A percentile compares a stretch with the other conserved stretches of the same genome.
phyloP scores from a whole-genome alignment of 371 early-diverging fungal species.

The Parasitella parasitica region DNA sequence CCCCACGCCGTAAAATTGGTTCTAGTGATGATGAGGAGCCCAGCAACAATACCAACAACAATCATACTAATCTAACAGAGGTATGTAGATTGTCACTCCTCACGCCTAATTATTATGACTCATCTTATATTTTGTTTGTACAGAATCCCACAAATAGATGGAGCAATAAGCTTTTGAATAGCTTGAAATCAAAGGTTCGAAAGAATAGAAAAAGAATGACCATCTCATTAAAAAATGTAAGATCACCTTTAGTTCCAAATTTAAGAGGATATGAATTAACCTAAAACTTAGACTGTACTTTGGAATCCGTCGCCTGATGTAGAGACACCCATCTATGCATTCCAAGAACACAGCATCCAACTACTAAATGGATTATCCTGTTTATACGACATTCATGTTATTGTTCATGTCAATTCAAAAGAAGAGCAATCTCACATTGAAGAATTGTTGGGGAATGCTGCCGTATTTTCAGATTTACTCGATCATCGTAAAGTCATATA shows the following conservation, averaged over 20 bases:
- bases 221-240: conserved; percentile 50
- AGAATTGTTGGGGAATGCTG: conserved; percentile 25
- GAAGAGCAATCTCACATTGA: conserved; percentile 37
- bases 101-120: neutral
- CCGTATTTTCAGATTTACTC: conserved; percentile 11
- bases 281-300: conserved; percentile 46
- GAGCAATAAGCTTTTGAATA: conserved; percentile 18
- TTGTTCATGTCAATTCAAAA: conserved; percentile 42
- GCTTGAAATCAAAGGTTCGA: conserved; percentile 14
- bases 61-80: neutral
- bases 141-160: neutral
- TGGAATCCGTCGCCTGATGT: conserved; percentile 59
- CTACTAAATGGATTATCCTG: conserved; percentile 29
- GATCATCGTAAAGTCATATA: conserved; percentile 35
- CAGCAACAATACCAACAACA: neutral
- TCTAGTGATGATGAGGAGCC: neutral
- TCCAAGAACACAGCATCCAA: conserved; percentile 36
- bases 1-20: conserved; percentile 15
- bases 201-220: conserved; percentile 41
- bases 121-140: neutral
- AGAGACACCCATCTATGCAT: conserved; percentile 44
- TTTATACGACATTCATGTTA: conserved; percentile 39
- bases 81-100: too few relatives aligned
- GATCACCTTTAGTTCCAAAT: neutral
- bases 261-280: too few relatives aligned